phyloP scores from a whole-genome alignment of 352 stramenopile genomes.

The Globisporangium perplexum region DNA sequence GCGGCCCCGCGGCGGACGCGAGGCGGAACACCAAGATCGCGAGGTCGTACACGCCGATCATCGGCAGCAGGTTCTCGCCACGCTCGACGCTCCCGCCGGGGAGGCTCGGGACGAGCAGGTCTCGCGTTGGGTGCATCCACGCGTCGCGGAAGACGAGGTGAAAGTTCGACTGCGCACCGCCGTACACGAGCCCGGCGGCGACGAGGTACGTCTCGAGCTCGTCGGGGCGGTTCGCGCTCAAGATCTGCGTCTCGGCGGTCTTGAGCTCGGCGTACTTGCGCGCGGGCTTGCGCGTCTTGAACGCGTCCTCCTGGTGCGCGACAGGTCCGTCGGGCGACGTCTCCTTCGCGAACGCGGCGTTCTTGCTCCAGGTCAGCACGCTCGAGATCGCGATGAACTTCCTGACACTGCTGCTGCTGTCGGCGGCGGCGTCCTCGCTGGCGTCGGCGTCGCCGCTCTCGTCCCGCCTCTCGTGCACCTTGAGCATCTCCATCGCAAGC shows the following conservation, averaged over 20 bases:
- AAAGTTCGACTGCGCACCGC: slow-evolving; percentile 62
- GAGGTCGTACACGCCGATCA: slow-evolving; percentile 83
- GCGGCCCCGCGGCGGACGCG: slow-evolving; percentile 19
- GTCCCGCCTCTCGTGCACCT: slow-evolving; percentile 49
- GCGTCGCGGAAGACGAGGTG: slow-evolving; percentile 63
- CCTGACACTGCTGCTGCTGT: slow-evolving; percentile 23
- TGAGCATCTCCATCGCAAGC: slow-evolving; percentile 52
- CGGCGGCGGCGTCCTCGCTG: slow-evolving; percentile 7
- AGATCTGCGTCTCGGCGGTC: slow-evolving; percentile 76
- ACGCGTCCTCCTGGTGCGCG: slow-evolving; percentile 64
- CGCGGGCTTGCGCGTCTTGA: slow-evolving; percentile 72
- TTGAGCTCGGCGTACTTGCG: slow-evolving; percentile 72
- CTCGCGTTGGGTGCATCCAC: slow-evolving; percentile 55
- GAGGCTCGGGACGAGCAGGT: slow-evolving; percentile 58
- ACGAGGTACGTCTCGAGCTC: slow-evolving; percentile 72
- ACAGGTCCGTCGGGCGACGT: slow-evolving; percentile 18
- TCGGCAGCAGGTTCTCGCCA: slow-evolving; percentile 69
- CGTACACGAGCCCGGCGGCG: slow-evolving; percentile 70
- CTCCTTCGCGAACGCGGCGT: slow-evolving; percentile 41
- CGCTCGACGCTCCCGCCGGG: slow-evolving; percentile 20
- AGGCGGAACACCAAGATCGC: slow-evolving; percentile 45
- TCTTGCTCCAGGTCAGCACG: slow-evolving; percentile 79
- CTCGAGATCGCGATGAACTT: slow-evolving; percentile 75
- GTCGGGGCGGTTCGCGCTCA: slow-evolving; percentile 57
- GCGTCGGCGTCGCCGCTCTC: slow-evolving; percentile 24